Evolutionary conservation across 1,284 basidiomycete genomes (phyloP).

Genomic region (Peniophora sp.): DNA sequence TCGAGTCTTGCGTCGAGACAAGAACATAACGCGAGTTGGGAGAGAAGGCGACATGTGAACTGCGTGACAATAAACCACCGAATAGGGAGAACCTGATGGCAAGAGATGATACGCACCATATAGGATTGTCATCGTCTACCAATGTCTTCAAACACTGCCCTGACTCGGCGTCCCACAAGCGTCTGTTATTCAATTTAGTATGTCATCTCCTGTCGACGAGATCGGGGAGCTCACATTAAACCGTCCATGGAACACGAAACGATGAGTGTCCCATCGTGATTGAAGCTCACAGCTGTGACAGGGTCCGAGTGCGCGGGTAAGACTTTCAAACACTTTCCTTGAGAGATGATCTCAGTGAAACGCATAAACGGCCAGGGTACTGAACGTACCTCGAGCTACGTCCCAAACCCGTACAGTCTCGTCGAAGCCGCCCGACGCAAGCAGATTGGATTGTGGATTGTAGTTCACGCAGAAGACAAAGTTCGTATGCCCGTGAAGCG

Average conservation of each 20-base stretch:
- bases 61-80: slow-evolving; percentile 18
- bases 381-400: slow-evolving; percentile 67
- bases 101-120: slow-evolving; percentile 50
- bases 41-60: slow-evolving; percentile 83
- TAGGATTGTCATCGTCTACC: slow-evolving; percentile 92
- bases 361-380: not conserved
- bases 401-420: slow-evolving; percentile 97
- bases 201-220: slow-evolving; percentile 1
- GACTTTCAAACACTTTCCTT: slow-evolving; percentile 72
- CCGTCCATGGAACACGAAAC: slow-evolving; percentile 95
- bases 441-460: slow-evolving; percentile 80
- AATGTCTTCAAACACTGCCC: slow-evolving; percentile 97
- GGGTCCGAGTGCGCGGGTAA: slow-evolving; percentile 96
- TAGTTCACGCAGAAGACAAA: slow-evolving; percentile 92
- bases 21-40: slow-evolving; percentile 88
- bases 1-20: slow-evolving; percentile 86
- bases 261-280: slow-evolving; percentile 89
- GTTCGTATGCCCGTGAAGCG: slow-evolving; percentile 81
- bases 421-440: slow-evolving; percentile 91
- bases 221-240: slow-evolving; percentile 64
- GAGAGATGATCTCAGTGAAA: not conserved
- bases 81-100: slow-evolving; percentile 1
- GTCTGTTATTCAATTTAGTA: slow-evolving; percentile 53
- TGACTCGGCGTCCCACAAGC: slow-evolving; percentile 94
- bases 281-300: slow-evolving; percentile 90